Percentiles rank a stretch among this genome's conserved stretches.
phyloP scores from a whole-genome alignment of 768 basidiomycete species.

The Boletus rubropictus region DNA sequence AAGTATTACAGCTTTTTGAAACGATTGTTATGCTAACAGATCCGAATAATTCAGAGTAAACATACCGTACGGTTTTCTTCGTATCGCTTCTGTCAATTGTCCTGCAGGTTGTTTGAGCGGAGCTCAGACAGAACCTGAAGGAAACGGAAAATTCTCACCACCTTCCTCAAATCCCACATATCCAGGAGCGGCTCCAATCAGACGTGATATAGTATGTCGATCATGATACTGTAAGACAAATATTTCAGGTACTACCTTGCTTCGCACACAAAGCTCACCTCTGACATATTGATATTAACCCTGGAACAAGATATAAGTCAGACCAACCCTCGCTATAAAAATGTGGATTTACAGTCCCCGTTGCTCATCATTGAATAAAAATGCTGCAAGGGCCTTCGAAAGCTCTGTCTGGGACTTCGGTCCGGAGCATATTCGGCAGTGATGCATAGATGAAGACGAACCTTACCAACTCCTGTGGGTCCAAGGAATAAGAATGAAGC shows the following conservation, averaged over 20 bases:
- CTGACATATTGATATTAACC: conserved; percentile 94
- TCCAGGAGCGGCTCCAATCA: conserved; percentile 91
- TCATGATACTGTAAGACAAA: conserved; percentile 65
- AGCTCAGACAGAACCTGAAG: background rate
- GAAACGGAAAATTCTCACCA: conserved; percentile 37
- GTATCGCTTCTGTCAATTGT: conserved; percentile 60
- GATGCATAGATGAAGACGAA: conserved; percentile 17
- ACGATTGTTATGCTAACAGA: background rate
- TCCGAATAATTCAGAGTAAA: background rate
- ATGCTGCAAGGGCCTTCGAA: conserved; percentile 80
- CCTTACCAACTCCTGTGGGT: conserved; percentile 84
- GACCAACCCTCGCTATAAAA: background rate
- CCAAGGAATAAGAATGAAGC: conserved; percentile 91
- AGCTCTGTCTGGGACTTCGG: conserved; percentile 58
- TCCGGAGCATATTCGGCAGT: background rate
- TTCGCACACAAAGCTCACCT: conserved; percentile 32
- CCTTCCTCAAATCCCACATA: conserved; percentile 76
- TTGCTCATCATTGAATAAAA: conserved; percentile 87
- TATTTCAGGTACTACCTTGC: background rate
- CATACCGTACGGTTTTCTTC: conserved; percentile 52
- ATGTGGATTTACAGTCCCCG: conserved; percentile 62
- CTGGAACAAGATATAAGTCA: conserved; percentile 31
- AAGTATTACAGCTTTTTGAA: conserved; percentile 48
- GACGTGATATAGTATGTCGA: conserved; percentile 81
- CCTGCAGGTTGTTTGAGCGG: conserved; percentile 28